phyloP scores from a whole-genome alignment of 345 rosid genomes.

The Salix udensis region DNA sequence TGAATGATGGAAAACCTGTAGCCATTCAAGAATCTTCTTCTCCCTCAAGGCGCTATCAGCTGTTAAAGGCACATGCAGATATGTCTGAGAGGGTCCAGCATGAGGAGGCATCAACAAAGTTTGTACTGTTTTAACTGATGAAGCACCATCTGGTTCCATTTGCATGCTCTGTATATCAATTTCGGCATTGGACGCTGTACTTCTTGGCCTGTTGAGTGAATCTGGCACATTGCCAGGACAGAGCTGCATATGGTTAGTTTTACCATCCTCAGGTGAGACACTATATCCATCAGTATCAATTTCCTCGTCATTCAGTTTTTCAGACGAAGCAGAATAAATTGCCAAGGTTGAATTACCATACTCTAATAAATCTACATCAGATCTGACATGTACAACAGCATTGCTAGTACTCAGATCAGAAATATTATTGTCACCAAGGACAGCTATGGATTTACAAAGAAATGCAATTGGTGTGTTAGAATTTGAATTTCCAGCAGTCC shows the following conservation, averaged over 20 bases:
- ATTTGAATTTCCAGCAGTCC: constrained; percentile 60
- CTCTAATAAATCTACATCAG: constrained; percentile 31
- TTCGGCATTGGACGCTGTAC: constrained; percentile 29
- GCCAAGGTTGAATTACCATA: constrained; percentile 37
- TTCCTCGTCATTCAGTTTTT: constrained; percentile 32
- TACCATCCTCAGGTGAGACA: constrained; percentile 32
- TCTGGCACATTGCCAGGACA: constrained; percentile 38
- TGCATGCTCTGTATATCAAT: constrained; percentile 24
- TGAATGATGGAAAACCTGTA: constrained; percentile 42
- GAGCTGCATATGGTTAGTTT: constrained; percentile 22
- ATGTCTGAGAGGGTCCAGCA: constrained; percentile 36
- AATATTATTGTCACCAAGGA: constrained; percentile 24
- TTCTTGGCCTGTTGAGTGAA: constrained; percentile 30
- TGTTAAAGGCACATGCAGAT: constrained; percentile 41
- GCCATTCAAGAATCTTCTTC: constrained; percentile 69
- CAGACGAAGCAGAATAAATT: constrained; percentile 34
- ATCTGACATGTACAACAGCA: constrained; percentile 30
- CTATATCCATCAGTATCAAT: constrained; percentile 33
- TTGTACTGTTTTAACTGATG: constrained; percentile 32
- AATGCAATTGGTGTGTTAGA: constrained; percentile 42
- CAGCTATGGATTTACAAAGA: constrained; percentile 32
- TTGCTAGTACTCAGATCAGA: constrained; percentile 27
- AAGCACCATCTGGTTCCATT: constrained; percentile 32
- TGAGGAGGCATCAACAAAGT: constrained; percentile 27
- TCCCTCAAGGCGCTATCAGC: constrained; percentile 69